phyloP scores from a whole-genome alignment of 495 filamentous ascomycete genomes.

The Hypoxylon subgilvum region DNA sequence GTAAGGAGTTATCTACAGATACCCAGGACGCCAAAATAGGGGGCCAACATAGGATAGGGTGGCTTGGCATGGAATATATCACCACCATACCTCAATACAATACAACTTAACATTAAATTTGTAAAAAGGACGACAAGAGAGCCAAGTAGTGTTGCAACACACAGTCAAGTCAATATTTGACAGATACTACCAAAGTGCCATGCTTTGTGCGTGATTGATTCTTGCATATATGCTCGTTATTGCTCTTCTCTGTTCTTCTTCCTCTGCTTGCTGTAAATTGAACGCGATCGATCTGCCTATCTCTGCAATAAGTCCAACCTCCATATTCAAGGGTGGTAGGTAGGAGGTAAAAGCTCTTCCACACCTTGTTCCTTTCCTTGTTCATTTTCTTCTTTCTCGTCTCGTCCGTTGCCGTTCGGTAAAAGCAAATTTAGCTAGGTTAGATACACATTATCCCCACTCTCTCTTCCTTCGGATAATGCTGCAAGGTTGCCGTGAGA shows the following conservation, averaged over 20 bases:
- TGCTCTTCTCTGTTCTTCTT: neutral
- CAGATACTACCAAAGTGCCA: too few relatives aligned
- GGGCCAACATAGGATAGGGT: neutral
- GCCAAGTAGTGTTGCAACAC: too few relatives aligned
- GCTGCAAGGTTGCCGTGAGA: neutral
- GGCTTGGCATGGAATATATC: slow-evolving; percentile 8
- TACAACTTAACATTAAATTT: neutral
- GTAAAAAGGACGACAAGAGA: too few relatives aligned
- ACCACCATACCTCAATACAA: neutral
- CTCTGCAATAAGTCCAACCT: slow-evolving; percentile 31
- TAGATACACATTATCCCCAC: slow-evolving; percentile 29
- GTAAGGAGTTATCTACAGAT: slow-evolving; percentile 3
- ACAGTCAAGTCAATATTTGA: too few relatives aligned
- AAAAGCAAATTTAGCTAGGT: slow-evolving; percentile 25
- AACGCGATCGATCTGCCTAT: slow-evolving; percentile 36
- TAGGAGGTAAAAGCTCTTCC: too few relatives aligned
- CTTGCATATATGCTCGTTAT: slow-evolving; percentile 2
- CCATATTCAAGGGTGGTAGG: slow-evolving; percentile 39
- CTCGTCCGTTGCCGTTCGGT: neutral
- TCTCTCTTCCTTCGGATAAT: slow-evolving; percentile 1
- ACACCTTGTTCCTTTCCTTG: neutral
- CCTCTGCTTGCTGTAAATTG: slow-evolving; percentile 23
- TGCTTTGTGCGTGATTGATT: neutral
- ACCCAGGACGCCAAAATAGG: slow-evolving; percentile 18
- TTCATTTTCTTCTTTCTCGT: slow-evolving; percentile 6